Evolutionary conservation across 306 rosid species (phyloP).

Genomic region (Arachis hypogaea): DNA sequence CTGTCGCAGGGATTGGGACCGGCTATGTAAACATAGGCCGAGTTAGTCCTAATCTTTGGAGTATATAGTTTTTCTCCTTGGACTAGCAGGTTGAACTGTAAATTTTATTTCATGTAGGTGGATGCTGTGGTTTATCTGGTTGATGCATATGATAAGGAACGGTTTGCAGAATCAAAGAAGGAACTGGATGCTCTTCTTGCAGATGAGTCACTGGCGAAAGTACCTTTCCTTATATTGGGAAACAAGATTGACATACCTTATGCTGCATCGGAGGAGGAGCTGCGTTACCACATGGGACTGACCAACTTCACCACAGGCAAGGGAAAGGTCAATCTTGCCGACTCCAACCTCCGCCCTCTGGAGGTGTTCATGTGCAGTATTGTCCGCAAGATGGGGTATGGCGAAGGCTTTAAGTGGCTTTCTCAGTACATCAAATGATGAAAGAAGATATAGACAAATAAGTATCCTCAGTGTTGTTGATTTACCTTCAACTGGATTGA

Average conservation of each 20-base stretch:
- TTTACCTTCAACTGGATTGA: slow-evolving; percentile 12
- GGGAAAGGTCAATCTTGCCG: slow-evolving; percentile 56
- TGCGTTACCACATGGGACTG: slow-evolving; percentile 57
- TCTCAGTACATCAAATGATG: slow-evolving; percentile 63
- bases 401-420: slow-evolving; percentile 70
- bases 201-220: slow-evolving; percentile 58
- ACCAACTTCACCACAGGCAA: slow-evolving; percentile 69
- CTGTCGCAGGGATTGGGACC: too few species aligned
- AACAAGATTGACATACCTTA: slow-evolving; percentile 72
- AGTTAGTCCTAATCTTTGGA: not conserved
- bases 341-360: slow-evolving; percentile 61
- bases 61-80: not conserved
- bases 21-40: too few species aligned
- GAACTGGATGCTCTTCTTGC: slow-evolving; percentile 68
- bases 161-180: slow-evolving; percentile 60
- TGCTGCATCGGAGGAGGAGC: slow-evolving; percentile 70
- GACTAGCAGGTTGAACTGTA: not conserved
- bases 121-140: slow-evolving; percentile 70
- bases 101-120: slow-evolving; percentile 44
- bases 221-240: slow-evolving; percentile 61
- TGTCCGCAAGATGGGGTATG: slow-evolving; percentile 76
- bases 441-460: slow-evolving; percentile 22
- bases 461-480: slow-evolving; percentile 16
- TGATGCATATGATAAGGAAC: slow-evolving; percentile 61
- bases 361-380: slow-evolving; percentile 80